A percentile compares a stretch with the other conserved stretches of the same genome.
Conservation (phyloP, 2,329 filamentous ascomycete species). For the Curvularia sp. region DNA sequence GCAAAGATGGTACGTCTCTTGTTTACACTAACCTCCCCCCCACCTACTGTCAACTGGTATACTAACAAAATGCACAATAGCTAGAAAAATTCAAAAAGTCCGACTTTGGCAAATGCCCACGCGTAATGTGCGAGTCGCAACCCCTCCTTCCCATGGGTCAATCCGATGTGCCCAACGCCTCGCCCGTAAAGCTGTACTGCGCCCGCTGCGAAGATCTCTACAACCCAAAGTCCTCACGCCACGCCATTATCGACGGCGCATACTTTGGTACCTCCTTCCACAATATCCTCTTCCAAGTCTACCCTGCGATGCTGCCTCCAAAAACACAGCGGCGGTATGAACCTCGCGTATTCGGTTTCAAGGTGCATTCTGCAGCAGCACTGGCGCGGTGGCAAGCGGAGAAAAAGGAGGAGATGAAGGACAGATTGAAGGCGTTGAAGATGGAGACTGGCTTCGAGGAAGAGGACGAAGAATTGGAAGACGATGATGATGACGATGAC, state of each 20-base stretch:
- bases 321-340: constrained; percentile 89
- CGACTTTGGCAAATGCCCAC: constrained; percentile 97
- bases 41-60: too few relatives aligned
- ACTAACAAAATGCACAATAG: constrained; percentile 58
- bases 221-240: constrained; percentile 96
- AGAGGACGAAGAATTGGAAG: constrained; percentile 66
- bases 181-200: constrained; percentile 96
- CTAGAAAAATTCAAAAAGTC: constrained; percentile 98
- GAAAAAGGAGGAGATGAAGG: constrained; percentile 81
- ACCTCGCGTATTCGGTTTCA: constrained; percentile 92
- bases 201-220: constrained; percentile 97
- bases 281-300: constrained; percentile 99
- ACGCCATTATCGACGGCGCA: constrained; percentile 93
- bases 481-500: constrained; percentile 62
- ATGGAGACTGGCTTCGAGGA: constrained; percentile 84
- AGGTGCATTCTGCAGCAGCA: constrained; percentile 87
- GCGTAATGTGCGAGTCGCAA: constrained; percentile 92
- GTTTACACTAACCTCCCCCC: not conserved
- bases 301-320: constrained; percentile 83
- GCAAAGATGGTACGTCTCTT: constrained; percentile 81
- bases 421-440: constrained; percentile 70
- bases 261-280: constrained; percentile 99
- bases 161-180: constrained; percentile 84
- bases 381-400: constrained; percentile 90
- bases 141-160: constrained; percentile 94